Evolutionary conservation across 768 basidiomycete species (phyloP).

Genomic region (Leccinum obscurum): DNA sequence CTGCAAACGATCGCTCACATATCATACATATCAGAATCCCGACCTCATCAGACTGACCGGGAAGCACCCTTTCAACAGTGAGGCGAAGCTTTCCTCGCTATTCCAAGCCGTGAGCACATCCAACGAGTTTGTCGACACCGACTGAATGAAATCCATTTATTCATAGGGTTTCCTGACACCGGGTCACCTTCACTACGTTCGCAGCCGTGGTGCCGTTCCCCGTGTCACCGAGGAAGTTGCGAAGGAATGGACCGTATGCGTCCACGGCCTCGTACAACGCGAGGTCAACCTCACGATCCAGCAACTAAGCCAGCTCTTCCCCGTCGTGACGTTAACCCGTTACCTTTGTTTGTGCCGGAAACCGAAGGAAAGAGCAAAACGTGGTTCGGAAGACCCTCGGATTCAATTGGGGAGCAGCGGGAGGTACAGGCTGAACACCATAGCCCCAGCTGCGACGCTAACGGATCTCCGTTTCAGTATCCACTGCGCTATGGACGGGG

Average conservation of each 20-base stretch:
- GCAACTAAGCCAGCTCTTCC: constrained; percentile 47
- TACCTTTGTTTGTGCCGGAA: constrained; percentile 65
- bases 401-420: constrained; percentile 56
- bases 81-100: constrained; percentile 46
- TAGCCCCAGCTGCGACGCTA: background rate
- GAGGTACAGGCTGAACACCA: constrained; percentile 22
- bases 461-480: constrained; percentile 28
- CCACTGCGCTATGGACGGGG: constrained; percentile 60
- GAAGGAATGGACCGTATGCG: constrained; percentile 44
- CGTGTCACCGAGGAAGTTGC: constrained; percentile 38
- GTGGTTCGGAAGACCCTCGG: constrained; percentile 55
- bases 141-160: background rate
- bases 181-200: constrained; percentile 54
- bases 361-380: constrained; percentile 67
- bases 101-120: constrained; percentile 36
- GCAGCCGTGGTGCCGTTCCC: constrained; percentile 64
- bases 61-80: constrained; percentile 63
- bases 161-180: constrained; percentile 55
- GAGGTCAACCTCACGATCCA: constrained; percentile 42
- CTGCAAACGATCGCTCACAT: background rate
- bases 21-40: constrained; percentile 26
- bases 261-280: constrained; percentile 40
- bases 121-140: background rate
- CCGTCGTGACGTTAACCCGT: constrained; percentile 56
- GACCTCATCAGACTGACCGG: constrained; percentile 53